phyloP scores from a whole-genome alignment of 179 eudicot genomes.

The Carnegiea gigantea region DNA sequence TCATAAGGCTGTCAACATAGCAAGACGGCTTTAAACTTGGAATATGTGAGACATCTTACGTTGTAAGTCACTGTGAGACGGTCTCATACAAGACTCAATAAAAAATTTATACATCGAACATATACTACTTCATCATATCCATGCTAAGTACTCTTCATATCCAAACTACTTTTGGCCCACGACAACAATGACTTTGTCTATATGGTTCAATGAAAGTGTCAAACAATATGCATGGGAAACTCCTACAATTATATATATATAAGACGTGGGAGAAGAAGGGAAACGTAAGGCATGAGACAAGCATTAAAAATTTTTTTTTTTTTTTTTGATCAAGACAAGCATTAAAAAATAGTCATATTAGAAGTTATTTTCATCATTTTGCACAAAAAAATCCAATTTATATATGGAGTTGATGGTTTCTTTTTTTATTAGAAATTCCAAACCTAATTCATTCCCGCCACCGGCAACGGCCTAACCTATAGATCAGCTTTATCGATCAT shows the following conservation, averaged over 20 bases:
- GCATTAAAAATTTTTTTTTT: conserved; percentile 15
- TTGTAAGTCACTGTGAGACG: no score
- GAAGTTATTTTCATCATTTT: background rate
- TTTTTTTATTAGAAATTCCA: conserved; percentile 23
- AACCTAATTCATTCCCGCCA: conserved; percentile 29
- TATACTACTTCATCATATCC: no score
- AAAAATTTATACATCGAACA: no score
- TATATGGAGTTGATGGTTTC: conserved; percentile 50
- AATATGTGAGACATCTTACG: no score
- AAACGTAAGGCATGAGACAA: conserved; percentile 35
- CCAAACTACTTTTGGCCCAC: background rate
- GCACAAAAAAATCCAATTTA: conserved; percentile 8
- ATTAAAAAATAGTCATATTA: background rate
- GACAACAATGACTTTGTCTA: background rate
- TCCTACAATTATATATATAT: background rate
- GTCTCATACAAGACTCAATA: no score
- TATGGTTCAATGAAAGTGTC: background rate
- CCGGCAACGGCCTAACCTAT: conserved; percentile 34
- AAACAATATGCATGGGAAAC: conserved; percentile 8
- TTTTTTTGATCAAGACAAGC: no score
- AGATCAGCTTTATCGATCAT: background rate
- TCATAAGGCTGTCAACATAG: no score
- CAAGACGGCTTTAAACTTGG: no score
- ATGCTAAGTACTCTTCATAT: no score
- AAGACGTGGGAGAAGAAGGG: conserved; percentile 28